Evolutionary conservation across 2,329 filamentous ascomycete species (phyloP).

Genomic region (Cadophora luteo-olivacea): DNA sequence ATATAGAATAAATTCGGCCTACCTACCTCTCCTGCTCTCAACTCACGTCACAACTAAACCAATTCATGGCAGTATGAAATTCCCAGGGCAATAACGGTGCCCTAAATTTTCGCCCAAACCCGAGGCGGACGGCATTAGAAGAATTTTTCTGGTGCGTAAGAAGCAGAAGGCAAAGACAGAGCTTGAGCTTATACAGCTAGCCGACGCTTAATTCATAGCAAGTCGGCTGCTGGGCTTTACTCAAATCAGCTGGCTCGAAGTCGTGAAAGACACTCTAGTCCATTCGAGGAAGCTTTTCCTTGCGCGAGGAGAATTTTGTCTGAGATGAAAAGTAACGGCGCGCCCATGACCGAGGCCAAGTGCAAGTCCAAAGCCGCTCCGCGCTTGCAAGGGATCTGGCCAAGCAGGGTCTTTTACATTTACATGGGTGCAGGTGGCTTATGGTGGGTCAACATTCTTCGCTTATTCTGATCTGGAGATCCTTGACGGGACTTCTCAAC

Average conservation of each 20-base stretch:
- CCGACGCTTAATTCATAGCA: background rate
- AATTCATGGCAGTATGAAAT: background rate
- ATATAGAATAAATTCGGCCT: background rate
- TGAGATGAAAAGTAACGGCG: background rate
- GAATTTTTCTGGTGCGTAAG: conserved; percentile 5
- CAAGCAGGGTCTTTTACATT: background rate
- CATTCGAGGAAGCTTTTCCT: conserved; percentile 1
- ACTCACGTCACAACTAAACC: background rate
- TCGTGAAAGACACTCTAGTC: background rate
- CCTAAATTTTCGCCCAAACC: background rate
- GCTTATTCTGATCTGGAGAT: background rate
- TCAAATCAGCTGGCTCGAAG: background rate
- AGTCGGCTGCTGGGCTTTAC: background rate
- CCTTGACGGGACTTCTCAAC: background rate
- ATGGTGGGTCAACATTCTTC: background rate
- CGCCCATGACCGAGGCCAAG: conserved; percentile 15
- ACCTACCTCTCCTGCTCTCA: background rate
- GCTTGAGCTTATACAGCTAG: conserved; percentile 1
- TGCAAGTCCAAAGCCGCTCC: background rate
- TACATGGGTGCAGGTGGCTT: background rate
- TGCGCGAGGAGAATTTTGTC: background rate
- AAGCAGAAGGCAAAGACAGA: conserved; percentile 1
- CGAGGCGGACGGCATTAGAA: background rate
- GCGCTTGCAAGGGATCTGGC: background rate
- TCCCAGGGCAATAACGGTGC: background rate